Base-by-base conservation (phyloP, 1,284 basidiomycete genomes). In the Abortiporus biennis region DNA sequence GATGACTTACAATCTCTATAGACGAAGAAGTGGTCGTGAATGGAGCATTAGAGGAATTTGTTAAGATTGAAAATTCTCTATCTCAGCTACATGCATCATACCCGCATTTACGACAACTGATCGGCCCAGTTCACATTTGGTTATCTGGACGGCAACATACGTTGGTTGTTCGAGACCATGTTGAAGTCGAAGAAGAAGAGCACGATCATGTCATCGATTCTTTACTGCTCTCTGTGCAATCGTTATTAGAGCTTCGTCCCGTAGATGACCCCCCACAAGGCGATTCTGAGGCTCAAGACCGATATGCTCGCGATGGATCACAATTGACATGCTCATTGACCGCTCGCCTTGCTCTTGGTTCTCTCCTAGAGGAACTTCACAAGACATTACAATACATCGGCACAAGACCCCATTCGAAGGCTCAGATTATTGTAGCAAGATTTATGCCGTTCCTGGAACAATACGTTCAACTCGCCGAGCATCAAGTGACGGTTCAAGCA, bases 361-460 rank as follows among this genome's bases (percentile, higher is more conserved):
- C n/a, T n/a, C 9, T 9, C n/a, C 27, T 29, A 8, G 27, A 29
- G 27, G 8, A n/a, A 9, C n/a, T n/a, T 29, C 27, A 29, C 27
- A 29, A 29, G 27, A 29, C 27, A 8, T 29, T 29, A 8, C 27
- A 29, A 29, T 29, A 9, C n/a, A n/a, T n/a, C n/a, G 8, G 9
- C 9, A 43, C 50, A 6, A 43, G 54, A 40, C 31, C 58, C 43
- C 52, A 47, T 11, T 46, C 54, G 13, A 56, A 61, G 19, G 43
- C 65, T 11, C 45, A 54, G 22, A 49, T 46, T 13, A 53, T 54
- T 30, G 49, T 78, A 2, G 52, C 61, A 36, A 71, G 74, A 21
- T 51, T 81, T 15, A 47, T 80, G 9, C 85, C 88, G 1, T 92
- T 92, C 72, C 58, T 91, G 15, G 62, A 74, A 5, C 56, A 63